Conservation (phyloP, 1,284 basidiomycete genomes). For the Omphalotus olearius region DNA sequence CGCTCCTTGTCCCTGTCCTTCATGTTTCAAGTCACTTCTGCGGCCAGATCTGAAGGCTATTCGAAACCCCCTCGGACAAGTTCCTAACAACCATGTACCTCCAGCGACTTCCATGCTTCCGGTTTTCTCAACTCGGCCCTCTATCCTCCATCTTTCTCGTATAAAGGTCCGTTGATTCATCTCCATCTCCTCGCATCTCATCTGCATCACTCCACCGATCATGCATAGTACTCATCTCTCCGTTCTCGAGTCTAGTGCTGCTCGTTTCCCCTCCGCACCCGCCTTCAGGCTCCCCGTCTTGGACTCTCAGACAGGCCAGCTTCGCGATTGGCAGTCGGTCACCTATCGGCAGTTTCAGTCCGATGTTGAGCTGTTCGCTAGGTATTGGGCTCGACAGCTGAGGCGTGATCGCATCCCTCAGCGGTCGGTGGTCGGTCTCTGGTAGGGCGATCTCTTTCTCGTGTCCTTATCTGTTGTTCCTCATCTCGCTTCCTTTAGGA, state of each 20-base stretch:
- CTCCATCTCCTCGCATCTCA: not conserved
- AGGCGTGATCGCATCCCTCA: slow-evolving; percentile 36
- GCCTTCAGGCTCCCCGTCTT: slow-evolving; percentile 48
- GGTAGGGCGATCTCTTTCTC: slow-evolving; percentile 35
- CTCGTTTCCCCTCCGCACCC: slow-evolving; percentile 36
- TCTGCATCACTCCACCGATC: slow-evolving; percentile 7
- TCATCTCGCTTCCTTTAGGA: slow-evolving; percentile 34
- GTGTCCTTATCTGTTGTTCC: slow-evolving; percentile 3
- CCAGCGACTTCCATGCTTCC: slow-evolving; percentile 2
- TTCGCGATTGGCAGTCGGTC: slow-evolving; percentile 44
- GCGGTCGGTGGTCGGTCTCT: slow-evolving; percentile 61
- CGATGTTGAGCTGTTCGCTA: slow-evolving; percentile 52
- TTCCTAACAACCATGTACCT: slow-evolving; percentile 14
- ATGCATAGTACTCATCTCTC: slow-evolving; percentile 46
- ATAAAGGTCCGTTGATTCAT: not conserved
- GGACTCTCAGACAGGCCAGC: slow-evolving; percentile 29
- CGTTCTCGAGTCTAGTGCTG: slow-evolving; percentile 43
- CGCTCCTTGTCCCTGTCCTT: slow-evolving; percentile 18
- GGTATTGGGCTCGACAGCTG: slow-evolving; percentile 49
- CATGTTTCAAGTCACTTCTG: slow-evolving; percentile 25
- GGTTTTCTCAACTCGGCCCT: slow-evolving; percentile 2
- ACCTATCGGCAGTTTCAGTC: slow-evolving; percentile 48
- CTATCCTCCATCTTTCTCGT: slow-evolving; percentile 6
- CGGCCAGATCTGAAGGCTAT: slow-evolving; percentile 27
- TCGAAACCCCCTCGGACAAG: slow-evolving; percentile 21